Base-by-base conservation (phyloP, 805 yeast genomes). In the Maudiozyma saulgeensis region DNA sequence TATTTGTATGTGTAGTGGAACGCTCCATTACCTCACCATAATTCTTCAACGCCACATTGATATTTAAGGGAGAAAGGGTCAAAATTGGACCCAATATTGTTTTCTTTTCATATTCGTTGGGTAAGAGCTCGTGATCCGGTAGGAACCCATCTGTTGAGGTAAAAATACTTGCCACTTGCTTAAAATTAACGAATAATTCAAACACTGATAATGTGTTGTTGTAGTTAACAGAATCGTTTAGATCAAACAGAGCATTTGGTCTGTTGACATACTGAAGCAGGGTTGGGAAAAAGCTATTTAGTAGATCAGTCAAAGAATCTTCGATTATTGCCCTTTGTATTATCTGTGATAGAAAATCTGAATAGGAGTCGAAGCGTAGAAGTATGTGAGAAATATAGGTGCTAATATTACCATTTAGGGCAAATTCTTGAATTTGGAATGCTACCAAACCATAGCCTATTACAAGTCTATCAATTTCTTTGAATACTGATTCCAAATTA, bases 81-180 rank as follows among this genome's bases (percentile, higher is more conserved):
- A 87, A 75, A 31, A 88, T 71, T 7, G 95, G 84, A 2, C 97
- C 98, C 48, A 91, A 68, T 16, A 87, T 65, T 0, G 96, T 79
- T 23, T 72, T 70, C 15, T 69, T 68, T 59, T 86, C 95, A 58
- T 77, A 76, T 43, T 75, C 73, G 16, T 75, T 66, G 1, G 84
- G 79, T 11, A 75, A 67, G 13, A 64, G 54, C 45, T 71, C 66
- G 7, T 73, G 72, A 1, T 74, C 69, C 8, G 78, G 72, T 58
- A 68, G 66, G 60, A 84, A 82, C 1, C 74, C 74, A 44, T 79
- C 77, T 40, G 81, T 68, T 54, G 78, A 69, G 1, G 87, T 73
- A 53, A 88, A 75, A 1, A 73, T 61, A 0, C 78, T 68, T 1
- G 93, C 85, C 19, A 85, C 82, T 1, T 72, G 66, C 59, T 84